Conservation (phyloP, 1,284 basidiomycete species). For the Porodaedalea pini region DNA sequence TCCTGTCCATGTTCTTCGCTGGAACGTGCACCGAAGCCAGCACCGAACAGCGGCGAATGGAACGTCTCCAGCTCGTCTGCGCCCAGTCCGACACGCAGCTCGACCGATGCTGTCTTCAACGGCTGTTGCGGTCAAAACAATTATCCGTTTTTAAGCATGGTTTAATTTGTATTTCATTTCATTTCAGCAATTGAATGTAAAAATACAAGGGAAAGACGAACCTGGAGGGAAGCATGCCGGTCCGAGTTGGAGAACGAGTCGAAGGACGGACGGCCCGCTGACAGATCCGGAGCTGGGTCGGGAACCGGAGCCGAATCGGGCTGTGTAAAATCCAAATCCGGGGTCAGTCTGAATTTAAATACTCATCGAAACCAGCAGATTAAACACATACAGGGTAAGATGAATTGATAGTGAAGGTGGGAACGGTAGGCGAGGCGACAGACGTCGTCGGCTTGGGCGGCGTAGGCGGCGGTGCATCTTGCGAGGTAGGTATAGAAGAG, state of each 20-base stretch:
- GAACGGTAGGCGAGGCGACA: background rate
- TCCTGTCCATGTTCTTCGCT: background rate
- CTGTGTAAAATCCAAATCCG: background rate
- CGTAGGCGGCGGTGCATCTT: background rate
- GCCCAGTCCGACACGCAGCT: conserved; percentile 14
- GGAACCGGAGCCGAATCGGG: background rate
- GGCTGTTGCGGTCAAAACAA: too few species aligned
- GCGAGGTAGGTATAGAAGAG: background rate
- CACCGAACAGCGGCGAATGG: conserved; percentile 16
- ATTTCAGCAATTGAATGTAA: background rate
- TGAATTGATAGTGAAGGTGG: too few species aligned
- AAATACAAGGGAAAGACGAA: background rate
- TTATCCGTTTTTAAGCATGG: background rate
- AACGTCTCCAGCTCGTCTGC: conserved; percentile 10
- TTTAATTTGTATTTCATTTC: background rate
- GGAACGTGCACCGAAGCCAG: background rate
- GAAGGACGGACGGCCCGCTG: background rate
- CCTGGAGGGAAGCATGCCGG: conserved; percentile 9
- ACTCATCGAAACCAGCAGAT: background rate
- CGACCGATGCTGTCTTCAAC: conserved; percentile 15
- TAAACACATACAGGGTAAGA: background rate
- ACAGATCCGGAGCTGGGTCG: background rate
- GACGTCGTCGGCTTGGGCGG: background rate
- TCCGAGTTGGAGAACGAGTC: background rate
- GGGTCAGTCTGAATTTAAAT: background rate